Evolutionary conservation across 2,329 filamentous ascomycete genomes (phyloP), one percentile per base, ranked within the genome.

Genomic region (Ophiobolus disseminans): DNA sequence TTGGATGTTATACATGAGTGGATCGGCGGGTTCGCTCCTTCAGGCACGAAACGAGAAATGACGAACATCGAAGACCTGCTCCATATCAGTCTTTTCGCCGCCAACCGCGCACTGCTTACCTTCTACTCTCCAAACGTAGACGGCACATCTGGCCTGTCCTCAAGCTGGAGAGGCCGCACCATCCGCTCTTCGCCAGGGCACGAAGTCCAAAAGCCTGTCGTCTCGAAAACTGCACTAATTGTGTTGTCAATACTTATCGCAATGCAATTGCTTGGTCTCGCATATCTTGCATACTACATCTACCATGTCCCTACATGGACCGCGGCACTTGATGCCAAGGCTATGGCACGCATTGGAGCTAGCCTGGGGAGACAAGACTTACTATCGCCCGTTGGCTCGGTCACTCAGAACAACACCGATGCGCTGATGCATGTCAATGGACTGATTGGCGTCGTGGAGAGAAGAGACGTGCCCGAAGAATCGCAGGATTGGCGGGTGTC

Each of bases 301-400:
- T 44, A 44, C 26, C 41, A 39, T 2, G 44, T 50, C 9, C 53
- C 52, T 6, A 48, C 52, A 9, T 51, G 48, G 52, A 48, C 48
- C 6, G 32, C 22, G 9, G 19, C 42, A 14, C 45, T 50, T 10
- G 45, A 56, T 34, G 49, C 45, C 2, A 34, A 50, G 13, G 39
- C 53, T 8, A 38, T 53, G 21, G 49, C 50, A 11, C 30, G 39
- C 1, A 54, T 50, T 14, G 39, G 39, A 31, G 39, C 39, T 11
- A 32, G 19, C 22, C 16, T 41, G 14, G 26, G 19, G 13, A 16
- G 32, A 10, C 6, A 41, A 22, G 39, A 32, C n/a, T 16, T 41
- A 20, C 19, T 22, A 26, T 20, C 17, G 6, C 26, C 39, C 14
- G 22, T 31, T 19, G 25, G 39, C 8, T 11, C 17, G 16, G 19